A percentile compares a stretch with the other conserved stretches of the same genome.
Evolutionary conservation across 345 rosid species (phyloP).

Genomic region (Nasturtium officinale): DNA sequence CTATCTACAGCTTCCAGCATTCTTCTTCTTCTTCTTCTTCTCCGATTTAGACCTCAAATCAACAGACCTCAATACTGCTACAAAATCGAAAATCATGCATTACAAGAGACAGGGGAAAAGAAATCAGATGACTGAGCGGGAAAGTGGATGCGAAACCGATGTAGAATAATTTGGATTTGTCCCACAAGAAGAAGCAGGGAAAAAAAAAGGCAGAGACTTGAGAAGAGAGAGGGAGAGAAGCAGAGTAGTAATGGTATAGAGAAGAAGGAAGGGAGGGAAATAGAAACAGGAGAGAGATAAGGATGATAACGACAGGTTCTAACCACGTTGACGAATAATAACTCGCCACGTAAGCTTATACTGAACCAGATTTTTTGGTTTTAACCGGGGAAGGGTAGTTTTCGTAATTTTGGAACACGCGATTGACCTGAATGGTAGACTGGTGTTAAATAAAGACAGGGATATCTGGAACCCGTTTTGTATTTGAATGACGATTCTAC

Average conservation of each 20-base stretch:
- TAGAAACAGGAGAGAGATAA: slow-evolving; percentile 60
- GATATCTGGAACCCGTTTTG: slow-evolving; percentile 24
- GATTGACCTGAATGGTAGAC: slow-evolving; percentile 68
- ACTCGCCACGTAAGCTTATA: slow-evolving; percentile 50
- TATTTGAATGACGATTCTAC: not conserved
- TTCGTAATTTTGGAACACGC: slow-evolving; percentile 29
- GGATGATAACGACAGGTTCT: slow-evolving; percentile 42
- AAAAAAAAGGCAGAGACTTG: not conserved
- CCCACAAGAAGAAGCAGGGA: slow-evolving; percentile 55
- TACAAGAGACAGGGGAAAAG: slow-evolving; percentile 39
- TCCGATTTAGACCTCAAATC: not conserved
- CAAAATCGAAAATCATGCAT: slow-evolving; percentile 67
- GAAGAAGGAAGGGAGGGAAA: slow-evolving; percentile 31
- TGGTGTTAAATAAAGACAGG: slow-evolving; percentile 18
- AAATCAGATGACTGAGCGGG: slow-evolving; percentile 34
- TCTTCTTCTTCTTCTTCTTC: slow-evolving; percentile 47
- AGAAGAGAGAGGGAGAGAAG: slow-evolving; percentile 41
- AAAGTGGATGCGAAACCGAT: slow-evolving; percentile 18
- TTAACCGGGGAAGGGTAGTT: slow-evolving; percentile 36
- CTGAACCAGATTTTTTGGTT: slow-evolving; percentile 37
- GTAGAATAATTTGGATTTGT: slow-evolving; percentile 47
- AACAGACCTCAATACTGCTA: slow-evolving; percentile 27
- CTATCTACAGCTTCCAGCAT: slow-evolving; percentile 85
- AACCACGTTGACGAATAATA: slow-evolving; percentile 41
- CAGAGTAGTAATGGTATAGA: slow-evolving; percentile 33